phyloP scores from a whole-genome alignment of 345 rosid genomes.

The Gossypium anomalum region DNA sequence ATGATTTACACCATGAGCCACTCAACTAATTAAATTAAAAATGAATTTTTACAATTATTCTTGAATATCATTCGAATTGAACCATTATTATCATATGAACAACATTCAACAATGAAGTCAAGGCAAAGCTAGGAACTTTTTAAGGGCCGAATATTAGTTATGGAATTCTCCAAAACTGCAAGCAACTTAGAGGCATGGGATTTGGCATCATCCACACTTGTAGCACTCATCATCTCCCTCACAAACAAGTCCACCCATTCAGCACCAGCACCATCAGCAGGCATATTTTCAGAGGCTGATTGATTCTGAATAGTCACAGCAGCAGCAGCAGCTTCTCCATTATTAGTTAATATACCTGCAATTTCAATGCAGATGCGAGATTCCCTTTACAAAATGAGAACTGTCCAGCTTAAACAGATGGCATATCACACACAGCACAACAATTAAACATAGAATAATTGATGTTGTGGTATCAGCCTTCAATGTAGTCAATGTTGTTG shows the following conservation, averaged over 20 bases:
- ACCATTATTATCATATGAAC: no score
- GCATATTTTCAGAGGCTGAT: conserved; percentile 27
- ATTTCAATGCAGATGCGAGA: conserved; percentile 1
- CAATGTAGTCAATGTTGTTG: background rate
- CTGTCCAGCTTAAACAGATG: background rate
- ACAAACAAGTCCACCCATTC: conserved; percentile 84
- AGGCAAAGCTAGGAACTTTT: no score
- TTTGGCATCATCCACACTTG: conserved; percentile 64
- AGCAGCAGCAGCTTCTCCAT: conserved; percentile 19
- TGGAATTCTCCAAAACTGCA: conserved; percentile 55
- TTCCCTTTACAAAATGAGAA: background rate
- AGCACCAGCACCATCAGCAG: conserved; percentile 62
- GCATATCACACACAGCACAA: background rate
- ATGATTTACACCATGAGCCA: no score
- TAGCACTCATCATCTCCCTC: conserved; percentile 53
- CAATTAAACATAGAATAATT: background rate
- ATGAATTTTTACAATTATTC: no score
- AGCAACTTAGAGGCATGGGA: conserved; percentile 58
- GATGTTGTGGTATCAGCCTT: background rate
- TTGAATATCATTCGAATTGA: no score
- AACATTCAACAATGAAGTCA: no score
- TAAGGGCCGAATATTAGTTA: no score
- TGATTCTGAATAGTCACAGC: conserved; percentile 21
- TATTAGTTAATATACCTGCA: conserved; percentile 23
- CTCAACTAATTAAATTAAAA: no score